These are phyloP conservation scores for Hyaloperonospora arabidopsidis DNA, from an alignment of 352 stramenopile species.

Conservation along the genomic window DNA sequence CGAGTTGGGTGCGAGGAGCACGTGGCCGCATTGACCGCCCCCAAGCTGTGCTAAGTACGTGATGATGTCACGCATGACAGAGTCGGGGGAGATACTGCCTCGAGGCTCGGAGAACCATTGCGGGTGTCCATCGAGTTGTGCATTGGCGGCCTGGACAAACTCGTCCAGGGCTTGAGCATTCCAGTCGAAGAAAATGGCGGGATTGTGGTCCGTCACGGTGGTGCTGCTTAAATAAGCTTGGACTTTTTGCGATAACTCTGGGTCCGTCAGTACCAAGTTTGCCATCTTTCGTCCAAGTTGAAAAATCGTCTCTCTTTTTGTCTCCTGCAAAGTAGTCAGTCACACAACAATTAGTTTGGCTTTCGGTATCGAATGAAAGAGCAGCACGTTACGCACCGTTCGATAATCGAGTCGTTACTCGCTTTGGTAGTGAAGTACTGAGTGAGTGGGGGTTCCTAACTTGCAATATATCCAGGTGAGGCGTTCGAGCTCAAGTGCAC, in stretches of 20 bases:
- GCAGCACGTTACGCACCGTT: no score
- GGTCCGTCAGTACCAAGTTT: constrained; percentile 19
- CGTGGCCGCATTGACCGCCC: constrained; percentile 29
- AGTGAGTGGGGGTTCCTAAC: no score
- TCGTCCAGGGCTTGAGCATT: constrained; percentile 28
- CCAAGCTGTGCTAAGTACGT: constrained; percentile 33
- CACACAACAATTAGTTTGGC: no score
- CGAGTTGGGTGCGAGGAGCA: constrained; percentile 36
- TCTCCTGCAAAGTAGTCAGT: no score
- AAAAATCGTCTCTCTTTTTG: no score
- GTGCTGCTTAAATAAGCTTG: constrained; percentile 27
- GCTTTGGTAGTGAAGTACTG: no score
- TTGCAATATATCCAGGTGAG: no score
- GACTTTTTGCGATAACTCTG: constrained; percentile 26
- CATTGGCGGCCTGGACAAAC: constrained; percentile 32
- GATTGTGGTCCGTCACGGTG: constrained; percentile 34
- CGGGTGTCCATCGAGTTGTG: constrained; percentile 20
- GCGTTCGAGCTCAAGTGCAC: no score
- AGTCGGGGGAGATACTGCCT: constrained; percentile 31
- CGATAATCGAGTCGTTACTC: no score
- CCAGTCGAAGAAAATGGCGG: constrained; percentile 36
- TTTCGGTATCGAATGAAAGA: no score
- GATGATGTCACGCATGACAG: constrained; percentile 32
- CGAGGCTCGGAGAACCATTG: constrained; percentile 30
- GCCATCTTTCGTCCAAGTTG: constrained; percentile 8